A percentile compares a stretch with the other conserved stretches of the same genome.
Conservation (phyloP, 1,284 basidiomycete species). For the Phaffia rhodozyma region DNA sequence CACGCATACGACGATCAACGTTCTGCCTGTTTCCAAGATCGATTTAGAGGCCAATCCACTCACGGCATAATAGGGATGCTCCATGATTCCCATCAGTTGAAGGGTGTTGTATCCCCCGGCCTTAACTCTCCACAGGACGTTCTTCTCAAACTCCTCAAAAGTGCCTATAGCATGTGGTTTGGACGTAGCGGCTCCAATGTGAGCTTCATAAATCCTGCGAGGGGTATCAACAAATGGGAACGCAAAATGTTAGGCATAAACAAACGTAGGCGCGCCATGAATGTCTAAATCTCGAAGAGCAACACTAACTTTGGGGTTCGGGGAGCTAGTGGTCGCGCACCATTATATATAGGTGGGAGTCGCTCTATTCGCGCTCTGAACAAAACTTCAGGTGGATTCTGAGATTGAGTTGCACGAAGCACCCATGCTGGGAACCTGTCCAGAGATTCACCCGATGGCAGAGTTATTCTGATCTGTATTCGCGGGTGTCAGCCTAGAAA, state of each 20-base stretch:
- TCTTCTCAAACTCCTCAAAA: constrained; percentile 16
- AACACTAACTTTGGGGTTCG: constrained; percentile 8
- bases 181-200: constrained; percentile 11
- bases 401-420: constrained; percentile 10
- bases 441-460: constrained; percentile 1
- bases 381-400: background rate
- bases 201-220: constrained; percentile 16
- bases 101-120: constrained; percentile 19
- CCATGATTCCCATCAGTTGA: constrained; percentile 20
- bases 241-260: too few relatives aligned
- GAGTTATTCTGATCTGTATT: background rate
- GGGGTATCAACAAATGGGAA: background rate
- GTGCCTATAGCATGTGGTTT: constrained; percentile 1
- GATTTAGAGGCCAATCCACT: background rate
- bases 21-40: too few relatives aligned
- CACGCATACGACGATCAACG: too few relatives aligned
- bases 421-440: constrained; percentile 16
- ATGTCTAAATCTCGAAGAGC: too few relatives aligned
- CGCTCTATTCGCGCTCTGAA: constrained; percentile 11
- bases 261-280: background rate
- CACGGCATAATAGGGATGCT: constrained; percentile 21
- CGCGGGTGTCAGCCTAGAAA: background rate
- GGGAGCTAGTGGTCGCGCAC: background rate
- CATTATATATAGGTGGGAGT: constrained; percentile 4
- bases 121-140: constrained; percentile 17